Evolutionary conservation across 495 filamentous ascomycete genomes (phyloP).

Genomic region (Polyplosphaeria fusca): DNA sequence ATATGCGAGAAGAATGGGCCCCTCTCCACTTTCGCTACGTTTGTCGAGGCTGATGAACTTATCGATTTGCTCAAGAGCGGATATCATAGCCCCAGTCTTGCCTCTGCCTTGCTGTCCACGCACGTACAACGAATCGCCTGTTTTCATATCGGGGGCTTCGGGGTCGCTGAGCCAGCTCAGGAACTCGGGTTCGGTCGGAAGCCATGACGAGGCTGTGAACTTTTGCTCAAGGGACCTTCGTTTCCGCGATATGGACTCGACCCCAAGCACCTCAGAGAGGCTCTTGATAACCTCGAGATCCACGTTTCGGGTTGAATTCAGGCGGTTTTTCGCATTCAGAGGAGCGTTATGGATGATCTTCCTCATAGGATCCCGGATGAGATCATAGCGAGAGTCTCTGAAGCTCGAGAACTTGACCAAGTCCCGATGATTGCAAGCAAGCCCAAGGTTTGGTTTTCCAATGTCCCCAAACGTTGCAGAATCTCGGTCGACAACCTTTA

Average conservation of each 20-base stretch:
- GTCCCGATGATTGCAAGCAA: constrained; percentile 40
- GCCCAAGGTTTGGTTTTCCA: constrained; percentile 33
- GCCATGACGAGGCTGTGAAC: constrained; percentile 39
- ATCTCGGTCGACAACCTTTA: constrained; percentile 33
- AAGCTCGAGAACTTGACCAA: constrained; percentile 41
- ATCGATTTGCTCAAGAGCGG: constrained; percentile 30
- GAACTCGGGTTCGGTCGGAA: constrained; percentile 39
- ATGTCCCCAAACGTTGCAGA: constrained; percentile 40
- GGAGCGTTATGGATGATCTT: constrained; percentile 39
- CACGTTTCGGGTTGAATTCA: constrained; percentile 39
- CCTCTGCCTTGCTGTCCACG: constrained; percentile 20
- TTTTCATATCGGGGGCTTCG: neutral
- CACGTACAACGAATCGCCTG: constrained; percentile 40
- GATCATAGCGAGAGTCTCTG: constrained; percentile 37
- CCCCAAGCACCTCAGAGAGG: constrained; percentile 35
- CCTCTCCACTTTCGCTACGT: neutral
- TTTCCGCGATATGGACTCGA: constrained; percentile 10
- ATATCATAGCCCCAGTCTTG: constrained; percentile 37
- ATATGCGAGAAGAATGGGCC: constrained; percentile 42
- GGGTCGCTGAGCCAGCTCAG: constrained; percentile 35
- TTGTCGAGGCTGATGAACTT: constrained; percentile 18
- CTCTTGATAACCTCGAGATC: constrained; percentile 36
- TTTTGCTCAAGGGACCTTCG: constrained; percentile 34
- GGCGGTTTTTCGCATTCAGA: constrained; percentile 38
- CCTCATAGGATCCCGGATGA: constrained; percentile 38